phyloP scores from a whole-genome alignment of 495 filamentous ascomycete genomes.

The Thermothielavioides terrestris region DNA sequence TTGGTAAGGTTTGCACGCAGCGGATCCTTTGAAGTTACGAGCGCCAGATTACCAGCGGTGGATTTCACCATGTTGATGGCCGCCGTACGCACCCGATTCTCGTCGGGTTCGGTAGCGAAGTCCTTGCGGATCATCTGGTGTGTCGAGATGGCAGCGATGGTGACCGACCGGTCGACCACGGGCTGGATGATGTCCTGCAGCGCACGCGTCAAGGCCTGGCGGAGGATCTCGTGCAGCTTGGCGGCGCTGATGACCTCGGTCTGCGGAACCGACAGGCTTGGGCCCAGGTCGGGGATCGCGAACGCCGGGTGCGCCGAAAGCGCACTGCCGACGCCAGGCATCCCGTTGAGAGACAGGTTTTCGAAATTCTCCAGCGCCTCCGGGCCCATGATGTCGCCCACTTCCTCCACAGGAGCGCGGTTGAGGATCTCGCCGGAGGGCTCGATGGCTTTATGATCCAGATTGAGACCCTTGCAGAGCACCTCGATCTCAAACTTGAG shows the following conservation, averaged over 20 bases:
- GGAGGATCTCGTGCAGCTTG: slow-evolving; percentile 71
- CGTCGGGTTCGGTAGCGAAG: slow-evolving; percentile 86
- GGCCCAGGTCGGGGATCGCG: slow-evolving; percentile 69
- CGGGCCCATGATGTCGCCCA: slow-evolving; percentile 36
- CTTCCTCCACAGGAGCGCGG: slow-evolving; percentile 58
- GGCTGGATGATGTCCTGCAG: slow-evolving; percentile 92
- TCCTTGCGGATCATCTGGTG: slow-evolving; percentile 91
- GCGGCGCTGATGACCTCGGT: slow-evolving; percentile 63
- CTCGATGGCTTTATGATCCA: slow-evolving; percentile 80
- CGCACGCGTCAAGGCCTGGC: slow-evolving; percentile 73
- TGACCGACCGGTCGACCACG: slow-evolving; percentile 93
- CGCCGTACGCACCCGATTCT: slow-evolving; percentile 71
- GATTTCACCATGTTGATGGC: slow-evolving; percentile 88
- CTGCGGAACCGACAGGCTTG: slow-evolving; percentile 63
- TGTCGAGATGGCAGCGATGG: slow-evolving; percentile 93
- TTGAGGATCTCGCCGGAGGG: slow-evolving; percentile 73
- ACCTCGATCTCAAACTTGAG: slow-evolving; percentile 98
- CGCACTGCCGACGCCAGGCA: slow-evolving; percentile 59
- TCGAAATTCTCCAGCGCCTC: slow-evolving; percentile 63
- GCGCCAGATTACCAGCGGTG: slow-evolving; percentile 82
- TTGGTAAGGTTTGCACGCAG: slow-evolving; percentile 92
- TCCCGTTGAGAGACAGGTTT: slow-evolving; percentile 62
- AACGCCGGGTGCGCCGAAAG: slow-evolving; percentile 66
- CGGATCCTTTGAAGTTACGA: slow-evolving; percentile 97
- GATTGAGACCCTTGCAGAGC: slow-evolving; percentile 79